Evolutionary conservation across 352 stramenopile species (phyloP), one percentile per base, ranked within the genome.

Genomic region (Aphanomyces invadans): DNA sequence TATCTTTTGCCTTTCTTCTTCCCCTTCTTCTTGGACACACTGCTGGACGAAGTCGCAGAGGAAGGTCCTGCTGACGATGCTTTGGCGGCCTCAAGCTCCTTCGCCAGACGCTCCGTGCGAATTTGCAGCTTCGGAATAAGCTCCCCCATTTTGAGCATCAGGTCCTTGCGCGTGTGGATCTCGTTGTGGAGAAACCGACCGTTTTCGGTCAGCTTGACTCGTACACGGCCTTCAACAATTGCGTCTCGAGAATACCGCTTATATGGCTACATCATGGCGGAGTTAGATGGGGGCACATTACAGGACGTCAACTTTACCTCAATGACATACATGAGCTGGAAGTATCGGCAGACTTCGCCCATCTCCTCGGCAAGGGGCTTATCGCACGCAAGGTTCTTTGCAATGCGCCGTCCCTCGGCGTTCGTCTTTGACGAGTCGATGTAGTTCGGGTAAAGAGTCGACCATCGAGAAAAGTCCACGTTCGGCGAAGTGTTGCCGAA

Each of bases 91-190:
- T 87, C 80, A 36, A 79, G 80, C 62, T 91, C 83, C 23, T 83
- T 83, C 62, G 81, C 80, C 15, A 94, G 82, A 25, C 84, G 80
- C 55, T 81, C 62, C 73, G 90, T 91, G 51, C 86, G 80, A 17
- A 81, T 88, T 65, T 91, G 81, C 38, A 93, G 73, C 73, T 90
- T 92, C 12, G 86, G 86, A 56, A 93, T 90, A 7, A 93, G 73
- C 68, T 93, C 84, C 4, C 77, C 84, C 83, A 95, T 93, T 74
- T 93, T 91, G 64, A 90, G 45, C 84, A 95, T 91, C 39, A 92
- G 64, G 10, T 75, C 69, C 71, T 89, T 92, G 71, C 82, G 81
- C 25, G 70, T 86, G 45, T 79, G 75, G 52, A 92, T 78, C 51
- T 92, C 82, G 0, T 77, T 65, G 65, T 92, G 84, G 69, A 88